A percentile compares a stretch with the other conserved stretches of the same genome.
Conservation (phyloP, 768 basidiomycete species). For the Termitomyces sp. region DNA sequence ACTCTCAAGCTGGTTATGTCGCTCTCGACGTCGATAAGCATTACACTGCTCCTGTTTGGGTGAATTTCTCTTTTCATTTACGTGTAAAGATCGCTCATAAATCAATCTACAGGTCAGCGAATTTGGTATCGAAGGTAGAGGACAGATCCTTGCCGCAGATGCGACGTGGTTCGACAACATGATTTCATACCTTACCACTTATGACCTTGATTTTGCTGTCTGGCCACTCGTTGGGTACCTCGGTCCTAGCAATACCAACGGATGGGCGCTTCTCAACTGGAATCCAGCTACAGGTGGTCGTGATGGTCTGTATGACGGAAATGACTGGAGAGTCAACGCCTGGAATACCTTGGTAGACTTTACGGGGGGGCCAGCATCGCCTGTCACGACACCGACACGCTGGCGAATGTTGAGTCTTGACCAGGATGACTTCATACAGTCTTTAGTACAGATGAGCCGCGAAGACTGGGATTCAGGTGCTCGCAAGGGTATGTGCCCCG, state of each 20-base stretch:
- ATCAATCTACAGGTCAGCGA: conserved; percentile 9
- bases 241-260: conserved; percentile 9
- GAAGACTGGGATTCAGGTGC: conserved; percentile 14
- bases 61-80: background rate
- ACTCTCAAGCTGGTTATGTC: conserved; percentile 11
- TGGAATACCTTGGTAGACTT: conserved; percentile 9
- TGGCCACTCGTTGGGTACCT: conserved; percentile 14
- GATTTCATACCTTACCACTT: conserved; percentile 8
- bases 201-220: conserved; percentile 14
- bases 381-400: conserved; percentile 5
- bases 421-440: conserved; percentile 12
- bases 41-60: conserved; percentile 14
- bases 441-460: conserved; percentile 5
- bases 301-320: conserved; percentile 13
- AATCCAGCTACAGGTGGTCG: conserved; percentile 5
- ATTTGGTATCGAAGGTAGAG: conserved; percentile 12
- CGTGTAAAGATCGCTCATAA: background rate
- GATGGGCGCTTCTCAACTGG: conserved; percentile 15
- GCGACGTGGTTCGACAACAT: conserved; percentile 1
- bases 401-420: conserved; percentile 16
- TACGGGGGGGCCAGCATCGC: background rate
- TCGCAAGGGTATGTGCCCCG: conserved; percentile 14
- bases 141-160: conserved; percentile 3
- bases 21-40: conserved; percentile 12
- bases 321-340: conserved; percentile 8